Conservation (phyloP, 208 protist species). For the Acanthamoeba lenticulata region DNA sequence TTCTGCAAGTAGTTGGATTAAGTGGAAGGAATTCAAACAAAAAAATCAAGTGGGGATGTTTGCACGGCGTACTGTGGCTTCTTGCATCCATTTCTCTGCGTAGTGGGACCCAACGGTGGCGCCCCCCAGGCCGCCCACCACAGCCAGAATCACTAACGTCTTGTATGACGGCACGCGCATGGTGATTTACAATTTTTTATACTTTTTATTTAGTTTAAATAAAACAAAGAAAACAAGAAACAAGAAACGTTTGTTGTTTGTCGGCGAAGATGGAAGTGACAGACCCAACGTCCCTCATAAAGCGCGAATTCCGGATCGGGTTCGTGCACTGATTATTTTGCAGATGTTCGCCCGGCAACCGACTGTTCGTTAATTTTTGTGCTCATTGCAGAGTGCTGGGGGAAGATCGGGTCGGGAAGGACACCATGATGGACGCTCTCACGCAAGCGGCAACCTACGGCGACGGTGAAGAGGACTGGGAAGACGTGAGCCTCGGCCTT, state of each 20-base stretch:
- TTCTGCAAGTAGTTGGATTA: no score
- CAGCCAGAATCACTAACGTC: neutral
- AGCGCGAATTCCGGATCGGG: neutral
- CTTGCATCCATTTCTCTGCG: neutral
- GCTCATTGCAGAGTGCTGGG: neutral
- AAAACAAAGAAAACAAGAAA: no score
- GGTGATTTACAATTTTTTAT: no score
- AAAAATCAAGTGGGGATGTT: neutral
- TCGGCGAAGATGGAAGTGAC: neutral
- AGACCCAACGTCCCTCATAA: neutral
- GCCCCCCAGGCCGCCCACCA: neutral
- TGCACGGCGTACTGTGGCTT: neutral
- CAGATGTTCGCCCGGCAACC: neutral
- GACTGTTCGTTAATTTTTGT: neutral
- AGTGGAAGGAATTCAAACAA: neutral
- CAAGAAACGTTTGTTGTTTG: no score
- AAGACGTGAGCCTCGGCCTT: constrained; percentile 16
- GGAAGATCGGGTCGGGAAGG: neutral
- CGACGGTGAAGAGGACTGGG: neutral
- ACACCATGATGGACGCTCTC: constrained; percentile 50
- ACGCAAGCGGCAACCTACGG: constrained; percentile 17
- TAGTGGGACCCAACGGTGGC: neutral
- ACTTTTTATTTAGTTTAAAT: no score
- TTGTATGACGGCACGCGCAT: neutral
- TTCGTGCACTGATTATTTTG: neutral